Conservation (phyloP, 2,329 filamentous ascomycete genomes). For the Penicillium sp. region DNA sequence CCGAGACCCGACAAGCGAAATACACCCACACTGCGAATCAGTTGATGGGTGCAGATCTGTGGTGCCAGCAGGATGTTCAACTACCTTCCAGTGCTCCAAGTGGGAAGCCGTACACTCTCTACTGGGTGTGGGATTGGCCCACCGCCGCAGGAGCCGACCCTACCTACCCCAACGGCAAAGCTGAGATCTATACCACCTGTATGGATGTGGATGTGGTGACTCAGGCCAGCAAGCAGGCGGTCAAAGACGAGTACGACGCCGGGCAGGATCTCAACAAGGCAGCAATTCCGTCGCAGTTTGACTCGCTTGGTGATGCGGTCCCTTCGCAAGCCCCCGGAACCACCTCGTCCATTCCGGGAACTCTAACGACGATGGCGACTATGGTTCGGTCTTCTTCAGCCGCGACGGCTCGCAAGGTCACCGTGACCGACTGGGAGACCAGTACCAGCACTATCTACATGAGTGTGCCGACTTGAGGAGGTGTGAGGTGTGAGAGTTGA, state of each 20-base stretch:
- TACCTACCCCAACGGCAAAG: constrained; percentile 43
- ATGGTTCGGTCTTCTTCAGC: constrained; percentile 7
- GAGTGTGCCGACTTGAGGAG: constrained; percentile 5
- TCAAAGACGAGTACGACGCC: constrained; percentile 26
- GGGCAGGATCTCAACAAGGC: constrained; percentile 42
- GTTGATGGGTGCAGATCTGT: constrained; percentile 61
- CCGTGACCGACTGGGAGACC: constrained; percentile 31
- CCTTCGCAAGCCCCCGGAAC: background rate
- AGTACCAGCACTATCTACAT: constrained; percentile 21
- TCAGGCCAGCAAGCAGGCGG: constrained; percentile 12
- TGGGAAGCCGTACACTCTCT: constrained; percentile 73
- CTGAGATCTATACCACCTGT: constrained; percentile 52
- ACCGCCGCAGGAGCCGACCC: constrained; percentile 47
- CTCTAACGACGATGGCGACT: background rate
- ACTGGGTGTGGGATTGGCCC: constrained; percentile 98
- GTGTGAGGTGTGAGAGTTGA: background rate
- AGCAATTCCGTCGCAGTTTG: constrained; percentile 41
- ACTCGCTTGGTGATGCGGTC: constrained; percentile 24
- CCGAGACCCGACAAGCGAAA: constrained; percentile 58
- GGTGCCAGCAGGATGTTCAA: constrained; percentile 79
- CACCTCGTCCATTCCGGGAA: background rate
- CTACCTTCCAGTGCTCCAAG: constrained; percentile 67
- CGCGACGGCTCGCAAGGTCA: constrained; percentile 10
- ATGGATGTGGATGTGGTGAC: constrained; percentile 49
- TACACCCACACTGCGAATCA: constrained; percentile 55